Evolutionary conservation across 208 protist species (phyloP).

Genomic region (Naegleria lovaniensis): DNA sequence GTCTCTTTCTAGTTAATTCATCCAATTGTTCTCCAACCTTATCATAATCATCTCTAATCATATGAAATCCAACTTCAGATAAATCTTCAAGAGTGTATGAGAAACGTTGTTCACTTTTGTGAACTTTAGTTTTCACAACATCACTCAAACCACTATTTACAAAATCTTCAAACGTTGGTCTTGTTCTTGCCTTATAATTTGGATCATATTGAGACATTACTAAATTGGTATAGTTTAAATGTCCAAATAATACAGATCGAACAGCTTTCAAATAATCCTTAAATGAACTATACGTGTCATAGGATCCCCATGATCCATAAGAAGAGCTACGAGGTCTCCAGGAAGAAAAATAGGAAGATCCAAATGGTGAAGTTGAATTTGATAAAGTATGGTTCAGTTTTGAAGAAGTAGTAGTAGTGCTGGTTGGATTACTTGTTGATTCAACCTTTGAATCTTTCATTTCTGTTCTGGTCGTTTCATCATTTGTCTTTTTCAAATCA

Average conservation of each 20-base stretch:
- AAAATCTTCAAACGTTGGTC: not conserved
- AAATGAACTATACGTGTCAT: not conserved
- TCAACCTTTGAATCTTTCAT: no score
- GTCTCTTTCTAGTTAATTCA: conserved; percentile 37
- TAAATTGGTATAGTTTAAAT: not conserved
- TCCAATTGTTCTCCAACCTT: conserved; percentile 41
- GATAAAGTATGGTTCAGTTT: no score
- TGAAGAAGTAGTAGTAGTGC: no score
- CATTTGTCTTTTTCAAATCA: no score
- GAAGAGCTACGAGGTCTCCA: not conserved
- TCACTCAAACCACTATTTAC: not conserved
- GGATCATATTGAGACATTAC: not conserved
- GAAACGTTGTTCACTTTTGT: conserved; percentile 28
- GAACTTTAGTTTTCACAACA: not conserved
- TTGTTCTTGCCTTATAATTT: not conserved
- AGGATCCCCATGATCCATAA: not conserved
- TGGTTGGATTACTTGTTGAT: no score
- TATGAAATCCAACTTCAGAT: conserved; percentile 57
- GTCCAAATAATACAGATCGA: not conserved
- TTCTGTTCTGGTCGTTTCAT: no score
- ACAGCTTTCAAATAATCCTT: not conserved
- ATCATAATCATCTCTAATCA: conserved; percentile 51
- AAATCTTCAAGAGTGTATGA: conserved; percentile 36
- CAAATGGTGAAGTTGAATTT: not conserved
- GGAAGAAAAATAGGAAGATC: not conserved